These are phyloP conservation scores for Diaporthe humulicola DNA, from an alignment of 2,329 filamentous ascomycete genomes.

Conservation along the genomic window DNA sequence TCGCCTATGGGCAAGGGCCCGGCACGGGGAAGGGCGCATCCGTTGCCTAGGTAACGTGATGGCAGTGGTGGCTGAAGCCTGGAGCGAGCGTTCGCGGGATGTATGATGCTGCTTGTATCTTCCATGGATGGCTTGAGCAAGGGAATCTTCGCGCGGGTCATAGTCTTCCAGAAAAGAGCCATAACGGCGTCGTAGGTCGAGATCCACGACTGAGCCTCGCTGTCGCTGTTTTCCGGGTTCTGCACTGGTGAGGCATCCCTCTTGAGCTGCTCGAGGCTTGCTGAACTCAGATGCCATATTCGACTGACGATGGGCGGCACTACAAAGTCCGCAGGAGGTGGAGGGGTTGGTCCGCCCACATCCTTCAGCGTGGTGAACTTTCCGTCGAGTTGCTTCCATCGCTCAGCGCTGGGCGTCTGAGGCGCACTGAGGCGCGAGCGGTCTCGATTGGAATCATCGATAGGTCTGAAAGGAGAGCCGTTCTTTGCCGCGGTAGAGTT, in stretches of 20 bases:
- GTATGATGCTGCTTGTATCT: constrained; percentile 37
- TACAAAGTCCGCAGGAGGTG: constrained; percentile 44
- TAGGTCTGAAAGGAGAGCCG: constrained; percentile 38
- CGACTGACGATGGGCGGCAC: constrained; percentile 42
- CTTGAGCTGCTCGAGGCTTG: constrained; percentile 42
- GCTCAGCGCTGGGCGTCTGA: neutral
- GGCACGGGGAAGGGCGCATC: constrained; percentile 39
- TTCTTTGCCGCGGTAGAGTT: constrained; percentile 42
- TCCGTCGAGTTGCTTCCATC: constrained; percentile 4
- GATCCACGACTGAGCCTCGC: constrained; percentile 39
- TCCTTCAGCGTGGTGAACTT: constrained; percentile 38
- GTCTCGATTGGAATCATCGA: constrained; percentile 14
- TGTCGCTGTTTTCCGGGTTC: neutral
- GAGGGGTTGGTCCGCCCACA: constrained; percentile 39
- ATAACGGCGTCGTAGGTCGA: constrained; percentile 47
- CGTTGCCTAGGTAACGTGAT: constrained; percentile 44
- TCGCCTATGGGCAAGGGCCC: constrained; percentile 37
- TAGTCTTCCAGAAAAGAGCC: constrained; percentile 43
- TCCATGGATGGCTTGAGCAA: constrained; percentile 42
- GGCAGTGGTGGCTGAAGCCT: constrained; percentile 44
- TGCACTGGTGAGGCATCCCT: constrained; percentile 22
- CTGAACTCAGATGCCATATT: constrained; percentile 43
- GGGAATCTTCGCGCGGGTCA: constrained; percentile 42
- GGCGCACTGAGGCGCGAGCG: constrained; percentile 15
- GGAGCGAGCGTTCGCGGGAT: constrained; percentile 45